phyloP scores from a whole-genome alignment of 768 basidiomycete species.

The Leccinum imitatum region DNA sequence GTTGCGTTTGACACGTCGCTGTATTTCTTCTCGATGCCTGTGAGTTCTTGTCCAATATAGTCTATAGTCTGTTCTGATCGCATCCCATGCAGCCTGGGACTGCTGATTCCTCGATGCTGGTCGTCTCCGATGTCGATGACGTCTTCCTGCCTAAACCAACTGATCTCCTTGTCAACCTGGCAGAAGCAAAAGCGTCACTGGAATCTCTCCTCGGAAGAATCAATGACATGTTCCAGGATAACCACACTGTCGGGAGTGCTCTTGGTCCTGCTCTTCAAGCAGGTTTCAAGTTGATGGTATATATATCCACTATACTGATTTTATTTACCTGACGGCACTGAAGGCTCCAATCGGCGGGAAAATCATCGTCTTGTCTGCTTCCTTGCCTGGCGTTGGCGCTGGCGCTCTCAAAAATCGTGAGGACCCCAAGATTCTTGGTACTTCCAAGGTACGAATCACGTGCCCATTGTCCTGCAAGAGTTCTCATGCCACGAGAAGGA shows the following conservation, averaged over 20 bases:
- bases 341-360: constrained; percentile 94
- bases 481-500: constrained; percentile 50
- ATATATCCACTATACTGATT: constrained; percentile 4
- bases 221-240: constrained; percentile 98
- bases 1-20: constrained; percentile 90
- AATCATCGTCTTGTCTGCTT: constrained; percentile 83
- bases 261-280: constrained; percentile 94
- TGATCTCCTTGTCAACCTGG: constrained; percentile 93
- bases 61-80: constrained; percentile 2
- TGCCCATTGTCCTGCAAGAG: not conserved
- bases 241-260: constrained; percentile 88
- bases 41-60: constrained; percentile 15
- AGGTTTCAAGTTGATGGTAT: constrained; percentile 91
- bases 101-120: constrained; percentile 89
- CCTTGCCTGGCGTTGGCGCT: constrained; percentile 82
- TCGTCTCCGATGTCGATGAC: constrained; percentile 95
- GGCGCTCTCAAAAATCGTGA: constrained; percentile 95
- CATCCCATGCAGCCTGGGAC: constrained; percentile 50
- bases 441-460: constrained; percentile 66
- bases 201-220: constrained; percentile 81
- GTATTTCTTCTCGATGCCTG: constrained; percentile 95
- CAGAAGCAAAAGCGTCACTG: constrained; percentile 76
- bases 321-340: constrained; percentile 2
- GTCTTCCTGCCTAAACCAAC: constrained; percentile 97
- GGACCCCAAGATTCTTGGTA: constrained; percentile 94